Conservation (phyloP, 805 yeast species). For the Spathaspora passalidarum region DNA sequence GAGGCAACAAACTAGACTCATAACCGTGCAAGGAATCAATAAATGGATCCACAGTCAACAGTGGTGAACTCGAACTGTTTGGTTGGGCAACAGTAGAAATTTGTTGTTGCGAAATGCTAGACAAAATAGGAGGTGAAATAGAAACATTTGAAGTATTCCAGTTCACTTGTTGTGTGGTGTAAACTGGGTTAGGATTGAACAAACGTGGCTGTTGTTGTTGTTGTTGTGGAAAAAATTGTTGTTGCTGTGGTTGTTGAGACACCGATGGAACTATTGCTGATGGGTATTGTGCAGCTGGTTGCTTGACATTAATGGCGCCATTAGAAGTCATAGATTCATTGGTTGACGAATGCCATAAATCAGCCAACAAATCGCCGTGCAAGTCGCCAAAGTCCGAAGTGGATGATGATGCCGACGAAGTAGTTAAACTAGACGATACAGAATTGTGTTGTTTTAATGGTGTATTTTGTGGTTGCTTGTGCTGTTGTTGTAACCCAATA, state of each 20-base stretch:
- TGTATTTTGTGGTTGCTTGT: background rate
- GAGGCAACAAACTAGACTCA: conserved; percentile 12
- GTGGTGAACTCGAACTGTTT: background rate
- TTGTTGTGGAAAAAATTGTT: background rate
- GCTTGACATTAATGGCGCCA: background rate
- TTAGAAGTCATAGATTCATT: conserved; percentile 6
- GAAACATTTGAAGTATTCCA: conserved; percentile 2
- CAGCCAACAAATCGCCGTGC: conserved; percentile 16
- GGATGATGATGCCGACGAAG: conserved; percentile 9
- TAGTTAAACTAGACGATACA: conserved; percentile 4
- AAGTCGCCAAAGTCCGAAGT: conserved; percentile 12
- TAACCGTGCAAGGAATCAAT: background rate
- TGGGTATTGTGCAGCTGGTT: background rate
- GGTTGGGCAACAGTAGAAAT: background rate
- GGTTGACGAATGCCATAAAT: conserved; percentile 16
- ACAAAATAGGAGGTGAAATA: conserved; percentile 1
- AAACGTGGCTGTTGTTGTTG: background rate
- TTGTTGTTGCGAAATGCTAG: background rate
- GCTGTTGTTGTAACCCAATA: background rate
- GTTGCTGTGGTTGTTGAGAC: conserved; percentile 1
- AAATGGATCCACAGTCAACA: background rate
- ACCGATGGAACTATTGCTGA: background rate
- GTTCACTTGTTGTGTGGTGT: background rate
- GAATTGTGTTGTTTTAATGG: conserved; percentile 6
- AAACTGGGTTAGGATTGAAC: background rate